Evolutionary conservation across 441 rosid species (phyloP), one percentile per base, ranked within the genome.

Genomic region (Erodium chrysanthum): DNA sequence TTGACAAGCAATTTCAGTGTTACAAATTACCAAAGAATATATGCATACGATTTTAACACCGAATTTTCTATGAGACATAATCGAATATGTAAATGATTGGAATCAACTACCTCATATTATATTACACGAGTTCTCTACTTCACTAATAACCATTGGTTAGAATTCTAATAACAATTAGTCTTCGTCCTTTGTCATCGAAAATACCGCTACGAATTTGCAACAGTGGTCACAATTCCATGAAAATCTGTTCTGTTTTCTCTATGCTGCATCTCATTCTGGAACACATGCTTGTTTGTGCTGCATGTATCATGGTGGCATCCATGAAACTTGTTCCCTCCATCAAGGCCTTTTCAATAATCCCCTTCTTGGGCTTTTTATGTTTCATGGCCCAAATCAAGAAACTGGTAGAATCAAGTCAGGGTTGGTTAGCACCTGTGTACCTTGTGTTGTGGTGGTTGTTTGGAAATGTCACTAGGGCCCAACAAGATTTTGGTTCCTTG

Each of bases 1-100:
- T 91, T 86, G 64, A 88, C 89, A 56, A 70, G 69, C 20, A 67
- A 78, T 72, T 73, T 89, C 40, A 4, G 97, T 97, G 5, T 84
- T 93, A 68, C 82, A 71, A 35, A 71, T 71, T 10, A 70, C 87
- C 29, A 74, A 84, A 6, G 17, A 44, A 44, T 17, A 44, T 12
- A 2, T 44, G 52, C 52, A 44, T 12, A 44, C 4, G 52, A 12
- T 44, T 44, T 11, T 44, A 14, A 44, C 52, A 2, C 1, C 52
- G 14, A 44, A 2, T 15, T 59, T 79, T 68, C 35, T 83, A 87
- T 0, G 84, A 33, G 5, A 0, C 0, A 33, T 5, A 33, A 33
- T 9, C 0, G 40, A 5, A 33, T 7, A 33, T 33, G 40, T 33
- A 0, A 7, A 7, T 0, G 1, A 33, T 33, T 33, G 40, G 6